Evolutionary conservation across 768 basidiomycete genomes (phyloP), one percentile per base, ranked within the genome.

Genomic region (Boletus rufocinnamomeus): DNA sequence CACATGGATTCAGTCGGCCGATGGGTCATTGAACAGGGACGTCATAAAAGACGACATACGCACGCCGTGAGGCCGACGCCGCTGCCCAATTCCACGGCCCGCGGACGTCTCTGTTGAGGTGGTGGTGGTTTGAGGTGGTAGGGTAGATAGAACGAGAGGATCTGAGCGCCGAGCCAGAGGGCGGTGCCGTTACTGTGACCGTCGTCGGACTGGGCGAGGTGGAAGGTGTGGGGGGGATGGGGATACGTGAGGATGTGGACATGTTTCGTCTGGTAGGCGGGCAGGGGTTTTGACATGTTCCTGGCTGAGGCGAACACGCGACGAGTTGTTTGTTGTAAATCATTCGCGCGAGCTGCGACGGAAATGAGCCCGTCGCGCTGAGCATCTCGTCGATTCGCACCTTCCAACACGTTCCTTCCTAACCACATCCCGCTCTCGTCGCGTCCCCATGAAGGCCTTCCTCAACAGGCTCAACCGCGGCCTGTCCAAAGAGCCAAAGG

Each of bases 151-250:
- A 78, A 66, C 19, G 88, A 79, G 40, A 94, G 80, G 68, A 88
- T 81, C 72, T 95, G 92, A 0, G 85, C 89, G 43, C 84, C 85
- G 52, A 93, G 84, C 93, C 93, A 94, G 51, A 94, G 83, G 2
- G 89, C 84, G 3, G 91, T 93, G 19, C 93, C 93, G 58, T 89
- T 93, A 27, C 86, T 83, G 17, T 72, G 65, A 43, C 88, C 86
- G 65, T 89, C 80, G 70, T 83, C 76, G 45, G 69, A 76, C 75
- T 90, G 88, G 3, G 69, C n/a, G 52, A 91, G 79, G 23, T 63
- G 58, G 62, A 89, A 86, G 17, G 64, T 53, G 63, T 58, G 21
- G 54, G 52, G 60, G 76, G 82, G 76, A n/a, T 77, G 69, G 10
- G 50, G 3, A 66, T 81, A 80, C 7, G 50, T n/a, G 55, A 90